Base-by-base conservation (phyloP, 371 early-diverging fungal species). In the Paraphysoderma sedebokerense region DNA sequence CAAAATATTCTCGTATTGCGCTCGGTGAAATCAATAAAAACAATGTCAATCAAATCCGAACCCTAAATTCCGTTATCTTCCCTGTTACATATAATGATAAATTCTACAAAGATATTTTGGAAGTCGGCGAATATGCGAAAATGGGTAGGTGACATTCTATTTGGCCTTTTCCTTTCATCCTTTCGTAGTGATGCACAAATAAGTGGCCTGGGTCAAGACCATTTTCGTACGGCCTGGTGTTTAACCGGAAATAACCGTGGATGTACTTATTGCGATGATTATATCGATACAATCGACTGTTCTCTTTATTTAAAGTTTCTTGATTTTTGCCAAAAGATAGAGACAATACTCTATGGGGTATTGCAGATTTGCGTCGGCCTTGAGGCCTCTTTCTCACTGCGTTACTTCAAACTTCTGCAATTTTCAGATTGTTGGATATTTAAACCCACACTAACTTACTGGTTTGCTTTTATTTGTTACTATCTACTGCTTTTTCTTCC, bases 71-170 rank as follows among this genome's bases (percentile, higher is more conserved):
- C 1, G 72, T 72, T 8, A 63, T 93, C 32, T 89, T 93, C 51
- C 97, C 97, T 19, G 82, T 96, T 17, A 51, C 60, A 23, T 96
- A 93, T 63, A 67, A 76, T 32, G 74, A 76, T 31, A 53, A 70
- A 39, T 92, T 90, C 59, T 96, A 90, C 61, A 65, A 65, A 47
- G 73, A 79, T 13, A 77, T 88, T 15, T 54, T 82, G 26, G 67
- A 71, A 41, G 70, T 67, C 4, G 81, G 72, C 29, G 77, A 80
- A 61, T 78, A 76, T 51, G 79, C 80, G 28, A 77, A 78, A 59
- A 65, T 83, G 52, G 76, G 79, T 76, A 72, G 49, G 58, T 55
- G 29, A 20, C 24, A 8, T 5, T 4, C 27, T 4, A 4, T 4
- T 23, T 24, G 5, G 20, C 19, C 40, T 19, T 23, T 17, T 39